Evolutionary conservation across 106 monocot species (phyloP).

Genomic region (Apostasia ramifera): DNA sequence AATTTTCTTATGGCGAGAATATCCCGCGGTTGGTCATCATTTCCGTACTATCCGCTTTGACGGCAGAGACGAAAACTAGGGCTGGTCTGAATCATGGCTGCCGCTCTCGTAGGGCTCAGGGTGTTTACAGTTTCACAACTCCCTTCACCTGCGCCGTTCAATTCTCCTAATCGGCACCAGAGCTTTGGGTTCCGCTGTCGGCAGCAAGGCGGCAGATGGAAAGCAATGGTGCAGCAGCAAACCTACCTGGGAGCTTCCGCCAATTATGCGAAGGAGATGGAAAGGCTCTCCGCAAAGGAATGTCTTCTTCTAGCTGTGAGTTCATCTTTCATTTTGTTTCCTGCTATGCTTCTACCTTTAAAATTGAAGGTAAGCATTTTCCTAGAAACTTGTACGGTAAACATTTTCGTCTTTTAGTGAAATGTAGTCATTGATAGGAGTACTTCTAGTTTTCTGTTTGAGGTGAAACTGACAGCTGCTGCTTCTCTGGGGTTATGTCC

Average conservation of each 20-base stretch:
- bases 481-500: no score
- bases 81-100: constrained; percentile 15
- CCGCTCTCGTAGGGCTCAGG: constrained; percentile 10
- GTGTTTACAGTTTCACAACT: constrained; percentile 1
- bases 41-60: no score
- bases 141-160: neutral
- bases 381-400: neutral
- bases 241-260: constrained; percentile 62
- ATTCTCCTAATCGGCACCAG: constrained; percentile 5
- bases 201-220: constrained; percentile 18
- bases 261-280: constrained; percentile 93
- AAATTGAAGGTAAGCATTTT: neutral
- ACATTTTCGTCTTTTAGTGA: neutral
- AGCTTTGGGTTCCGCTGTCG: neutral
- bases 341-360: neutral
- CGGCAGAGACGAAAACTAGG: neutral
- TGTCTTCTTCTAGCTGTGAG: constrained; percentile 93
- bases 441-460: no score
- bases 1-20: no score
- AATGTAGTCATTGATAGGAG: no score
- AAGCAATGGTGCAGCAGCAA: constrained; percentile 66
- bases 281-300: constrained; percentile 94
- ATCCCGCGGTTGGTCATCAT: no score
- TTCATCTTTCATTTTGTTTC: neutral
- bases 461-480: no score